Conservation (phyloP, 805 yeast genomes). For the Cyberlindnera maritima region DNA sequence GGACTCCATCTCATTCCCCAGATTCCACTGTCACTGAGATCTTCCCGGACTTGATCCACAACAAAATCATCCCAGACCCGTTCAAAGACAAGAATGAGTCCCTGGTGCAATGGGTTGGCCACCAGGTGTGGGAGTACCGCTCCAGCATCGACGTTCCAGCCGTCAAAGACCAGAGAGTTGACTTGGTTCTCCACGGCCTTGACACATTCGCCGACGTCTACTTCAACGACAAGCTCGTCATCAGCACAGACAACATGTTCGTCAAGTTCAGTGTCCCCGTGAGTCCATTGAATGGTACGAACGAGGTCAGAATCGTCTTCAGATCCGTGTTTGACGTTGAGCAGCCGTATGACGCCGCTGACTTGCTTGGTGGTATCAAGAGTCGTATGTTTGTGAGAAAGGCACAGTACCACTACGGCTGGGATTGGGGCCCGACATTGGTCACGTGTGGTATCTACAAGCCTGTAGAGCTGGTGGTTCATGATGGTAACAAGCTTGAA, state of each 20-base stretch:
- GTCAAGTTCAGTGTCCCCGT: slow-evolving; percentile 33
- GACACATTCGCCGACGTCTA: slow-evolving; percentile 23
- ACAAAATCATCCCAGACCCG: slow-evolving; percentile 43
- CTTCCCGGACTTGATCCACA: slow-evolving; percentile 39
- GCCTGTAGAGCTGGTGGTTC: slow-evolving; percentile 14
- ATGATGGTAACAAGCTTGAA: slow-evolving; percentile 3
- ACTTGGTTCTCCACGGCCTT: slow-evolving; percentile 29
- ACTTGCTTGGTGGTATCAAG: slow-evolving; percentile 35
- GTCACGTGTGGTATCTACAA: slow-evolving; percentile 18
- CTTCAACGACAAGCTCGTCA: slow-evolving; percentile 36
- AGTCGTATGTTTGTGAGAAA: slow-evolving; percentile 44
- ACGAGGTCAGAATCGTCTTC: slow-evolving; percentile 36
- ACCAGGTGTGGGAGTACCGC: slow-evolving; percentile 47
- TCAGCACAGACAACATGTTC: slow-evolving; percentile 45
- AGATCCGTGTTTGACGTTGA: slow-evolving; percentile 35
- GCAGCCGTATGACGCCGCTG: slow-evolving; percentile 25
- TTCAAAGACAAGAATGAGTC: slow-evolving; percentile 42
- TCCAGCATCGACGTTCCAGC: slow-evolving; percentile 26
- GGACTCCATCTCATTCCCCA: slow-evolving; percentile 12
- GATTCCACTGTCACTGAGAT: slow-evolving; percentile 32
- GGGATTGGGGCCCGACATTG: slow-evolving; percentile 53
- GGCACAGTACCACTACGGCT: slow-evolving; percentile 54
- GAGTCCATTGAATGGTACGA: slow-evolving; percentile 15
- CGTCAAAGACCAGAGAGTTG: slow-evolving; percentile 21
- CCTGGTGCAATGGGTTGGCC: slow-evolving; percentile 49